phyloP scores from a whole-genome alignment of 2,329 filamentous ascomycete species.

The Aureobasidium sp. region DNA sequence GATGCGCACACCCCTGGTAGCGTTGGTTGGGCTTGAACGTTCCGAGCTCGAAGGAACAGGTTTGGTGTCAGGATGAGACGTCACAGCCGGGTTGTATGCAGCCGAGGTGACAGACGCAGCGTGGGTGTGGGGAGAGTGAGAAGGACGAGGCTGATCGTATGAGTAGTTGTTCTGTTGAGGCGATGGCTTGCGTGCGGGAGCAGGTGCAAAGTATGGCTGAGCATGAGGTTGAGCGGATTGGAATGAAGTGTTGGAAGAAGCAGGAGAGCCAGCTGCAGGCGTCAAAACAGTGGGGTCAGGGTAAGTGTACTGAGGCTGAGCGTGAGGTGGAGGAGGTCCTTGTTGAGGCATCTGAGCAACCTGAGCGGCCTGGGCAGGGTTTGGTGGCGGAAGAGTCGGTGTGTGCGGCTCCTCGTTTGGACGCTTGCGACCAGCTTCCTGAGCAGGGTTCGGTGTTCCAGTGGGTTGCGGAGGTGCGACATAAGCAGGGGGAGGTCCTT shows the following conservation, averaged over 20 bases:
- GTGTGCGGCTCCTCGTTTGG: slow-evolving; percentile 42
- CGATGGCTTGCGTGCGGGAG: slow-evolving; percentile 31
- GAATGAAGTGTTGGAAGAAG: slow-evolving; percentile 32
- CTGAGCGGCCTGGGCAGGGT: slow-evolving; percentile 36
- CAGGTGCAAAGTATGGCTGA: slow-evolving; percentile 33
- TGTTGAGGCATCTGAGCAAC: slow-evolving; percentile 29
- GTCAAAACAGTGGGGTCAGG: slow-evolving; percentile 38
- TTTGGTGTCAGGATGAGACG: slow-evolving; percentile 22
- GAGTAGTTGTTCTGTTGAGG: slow-evolving; percentile 33
- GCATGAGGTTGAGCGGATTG: slow-evolving; percentile 27
- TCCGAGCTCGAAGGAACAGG: slow-evolving; percentile 25
- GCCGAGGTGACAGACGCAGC: slow-evolving; percentile 21
- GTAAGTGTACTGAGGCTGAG: slow-evolving; percentile 31
- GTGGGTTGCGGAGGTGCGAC: slow-evolving; percentile 7
- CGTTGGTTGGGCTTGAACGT: slow-evolving; percentile 30
- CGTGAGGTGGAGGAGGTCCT: slow-evolving; percentile 1
- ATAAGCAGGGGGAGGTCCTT: slow-evolving; percentile 1
- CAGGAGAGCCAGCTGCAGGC: slow-evolving; percentile 36
- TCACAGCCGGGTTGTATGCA: not conserved
- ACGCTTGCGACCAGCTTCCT: slow-evolving; percentile 37
- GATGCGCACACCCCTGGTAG: slow-evolving; percentile 23
- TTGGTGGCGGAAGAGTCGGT: slow-evolving; percentile 41
- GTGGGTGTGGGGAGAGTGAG: slow-evolving; percentile 35
- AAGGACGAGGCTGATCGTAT: slow-evolving; percentile 34
- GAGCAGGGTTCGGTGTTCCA: slow-evolving; percentile 18